A percentile compares a stretch with the other conserved stretches of the same genome.
These are phyloP conservation scores for Oryza punctata DNA, from an alignment of 176 grass and related monocot genomes.

Conservation along the genomic window DNA sequence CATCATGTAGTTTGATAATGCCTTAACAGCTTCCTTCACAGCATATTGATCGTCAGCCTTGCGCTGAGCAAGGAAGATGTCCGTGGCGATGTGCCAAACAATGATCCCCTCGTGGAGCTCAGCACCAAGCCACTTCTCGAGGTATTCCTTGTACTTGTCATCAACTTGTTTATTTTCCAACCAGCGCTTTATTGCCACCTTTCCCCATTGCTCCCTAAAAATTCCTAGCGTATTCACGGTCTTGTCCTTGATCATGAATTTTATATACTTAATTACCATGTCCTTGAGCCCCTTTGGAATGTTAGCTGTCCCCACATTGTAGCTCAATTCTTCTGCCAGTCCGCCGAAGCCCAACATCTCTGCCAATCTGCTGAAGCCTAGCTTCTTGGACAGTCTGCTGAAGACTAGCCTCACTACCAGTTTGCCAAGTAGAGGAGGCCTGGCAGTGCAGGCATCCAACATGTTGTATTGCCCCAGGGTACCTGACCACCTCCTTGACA, in stretches of 20 bases:
- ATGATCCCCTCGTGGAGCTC: too few relatives aligned
- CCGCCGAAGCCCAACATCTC: neutral
- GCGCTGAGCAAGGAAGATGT: neutral
- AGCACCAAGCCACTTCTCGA: too few relatives aligned
- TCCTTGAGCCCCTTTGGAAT: neutral
- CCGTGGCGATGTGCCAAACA: neutral
- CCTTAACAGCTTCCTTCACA: neutral
- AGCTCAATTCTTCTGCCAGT: slow-evolving; percentile 5
- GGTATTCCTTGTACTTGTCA: too few relatives aligned
- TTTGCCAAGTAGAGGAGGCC: neutral
- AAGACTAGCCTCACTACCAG: neutral
- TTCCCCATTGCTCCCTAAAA: neutral
- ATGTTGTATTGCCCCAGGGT: slow-evolving; percentile 33
- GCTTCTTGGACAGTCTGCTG: neutral
- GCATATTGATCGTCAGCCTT: neutral
- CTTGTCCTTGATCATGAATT: neutral
- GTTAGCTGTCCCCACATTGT: neutral
- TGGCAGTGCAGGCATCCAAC: neutral
- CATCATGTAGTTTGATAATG: slow-evolving; percentile 1
- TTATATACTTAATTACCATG: too few relatives aligned
- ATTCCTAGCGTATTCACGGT: neutral
- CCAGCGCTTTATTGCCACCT: too few relatives aligned
- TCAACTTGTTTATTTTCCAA: neutral
- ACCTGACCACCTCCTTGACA: neutral
- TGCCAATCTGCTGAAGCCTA: neutral